Evolutionary conservation across 257 asterid genomes (phyloP), one percentile per base, ranked within the genome.

Genomic region (Solanum neorickii): DNA sequence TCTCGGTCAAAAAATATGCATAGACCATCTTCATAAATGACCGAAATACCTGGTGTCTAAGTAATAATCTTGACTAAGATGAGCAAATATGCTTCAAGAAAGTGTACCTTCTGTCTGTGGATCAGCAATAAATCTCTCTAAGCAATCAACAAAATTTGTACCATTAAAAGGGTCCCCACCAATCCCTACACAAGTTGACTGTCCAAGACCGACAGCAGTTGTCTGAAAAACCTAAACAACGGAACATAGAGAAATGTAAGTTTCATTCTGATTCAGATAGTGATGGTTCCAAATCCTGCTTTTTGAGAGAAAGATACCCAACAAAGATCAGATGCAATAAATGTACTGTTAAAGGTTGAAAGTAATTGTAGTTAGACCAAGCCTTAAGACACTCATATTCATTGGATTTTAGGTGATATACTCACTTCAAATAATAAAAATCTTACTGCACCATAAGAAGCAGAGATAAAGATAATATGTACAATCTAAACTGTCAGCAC

Each of bases 91-190:
- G 68, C 85, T 80, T 47, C 85, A 80, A 69, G 29, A 86, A 49
- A 82, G 18, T 83, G 89, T 88, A 97, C 99, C 99, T 93, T 95
- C 99, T 76, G 99, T 97, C 88, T 94, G 99, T 59, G 99, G 99
- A 92, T 96, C 98, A 88, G 93, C 92, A 41, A 96, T 94, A 94
- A 96, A 96, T 91, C 92, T 95, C 88, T 93, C 91, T 82, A 97
- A 66, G 93, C 99, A 97, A 93, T 97, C 98, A 47, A 97, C 99
- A 91, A 97, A 97, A 88, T 97, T 95, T 87, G 99, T 97, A 85
- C 99, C 99, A 88, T 95, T 96, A 93, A 96, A 96, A 89, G 99
- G 98, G 92, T 96, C 99, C 73, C 98, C 99, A 82, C 99, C 98
- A 89, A 96, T 94, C 88, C 99, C 99, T 62, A 95, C 98, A 78